phyloP scores from a whole-genome alignment of 345 rosid genomes.

The Eucalyptus cloeziana region DNA sequence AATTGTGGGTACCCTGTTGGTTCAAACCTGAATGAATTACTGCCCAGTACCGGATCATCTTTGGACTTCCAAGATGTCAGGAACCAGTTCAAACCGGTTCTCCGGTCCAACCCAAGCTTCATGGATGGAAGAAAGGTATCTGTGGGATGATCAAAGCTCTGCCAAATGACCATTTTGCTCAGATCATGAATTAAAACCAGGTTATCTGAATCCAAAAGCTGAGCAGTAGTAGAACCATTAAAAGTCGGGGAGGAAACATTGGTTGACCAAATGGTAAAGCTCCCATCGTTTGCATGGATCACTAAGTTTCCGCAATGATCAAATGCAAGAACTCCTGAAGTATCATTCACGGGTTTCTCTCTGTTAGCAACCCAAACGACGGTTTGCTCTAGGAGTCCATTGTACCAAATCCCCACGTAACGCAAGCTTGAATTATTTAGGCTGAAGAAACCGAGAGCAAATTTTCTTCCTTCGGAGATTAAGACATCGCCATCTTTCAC shows the following conservation, averaged over 20 bases:
- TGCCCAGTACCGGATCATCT: constrained; percentile 40
- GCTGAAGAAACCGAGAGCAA: constrained; percentile 49
- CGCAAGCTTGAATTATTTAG: constrained; percentile 25
- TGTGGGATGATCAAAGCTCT: constrained; percentile 66
- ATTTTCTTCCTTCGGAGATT: constrained; percentile 15
- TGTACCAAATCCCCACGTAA: constrained; percentile 67
- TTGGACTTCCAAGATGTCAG: constrained; percentile 42
- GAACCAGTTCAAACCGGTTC: constrained; percentile 12
- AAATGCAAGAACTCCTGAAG: constrained; percentile 26
- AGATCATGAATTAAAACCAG: constrained; percentile 29
- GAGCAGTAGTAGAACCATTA: constrained; percentile 11
- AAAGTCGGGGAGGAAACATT: constrained; percentile 4
- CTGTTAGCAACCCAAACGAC: constrained; percentile 80
- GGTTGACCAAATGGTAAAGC: constrained; percentile 37
- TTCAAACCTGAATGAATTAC: constrained; percentile 18
- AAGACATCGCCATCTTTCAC: constrained; percentile 32
- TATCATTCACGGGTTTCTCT: constrained; percentile 30
- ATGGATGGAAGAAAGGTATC: constrained; percentile 45
- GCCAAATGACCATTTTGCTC: constrained; percentile 25
- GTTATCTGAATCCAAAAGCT: constrained; percentile 51
- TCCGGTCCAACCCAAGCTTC: constrained; percentile 44
- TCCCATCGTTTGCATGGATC: constrained; percentile 5
- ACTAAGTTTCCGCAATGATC: constrained; percentile 27
- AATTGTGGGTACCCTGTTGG: constrained; percentile 36
- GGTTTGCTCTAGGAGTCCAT: constrained; percentile 18